phyloP scores from a whole-genome alignment of 148 eudicot genomes.

The Drosera capensis region DNA sequence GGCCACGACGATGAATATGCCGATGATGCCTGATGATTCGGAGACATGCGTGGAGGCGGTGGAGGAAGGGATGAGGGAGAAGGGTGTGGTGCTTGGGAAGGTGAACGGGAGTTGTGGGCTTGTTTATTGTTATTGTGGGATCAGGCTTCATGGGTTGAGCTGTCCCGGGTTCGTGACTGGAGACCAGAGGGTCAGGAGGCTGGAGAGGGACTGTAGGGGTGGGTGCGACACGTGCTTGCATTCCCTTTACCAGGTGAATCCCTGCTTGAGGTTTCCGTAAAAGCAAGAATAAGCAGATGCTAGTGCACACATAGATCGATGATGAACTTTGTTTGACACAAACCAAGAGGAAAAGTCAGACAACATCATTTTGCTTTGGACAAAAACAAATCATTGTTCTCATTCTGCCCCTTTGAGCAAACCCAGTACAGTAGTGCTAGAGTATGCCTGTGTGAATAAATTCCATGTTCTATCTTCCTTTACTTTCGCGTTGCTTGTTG shows the following conservation, averaged over 20 bases:
- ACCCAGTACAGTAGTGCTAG: too few species aligned
- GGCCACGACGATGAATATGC: slow-evolving; percentile 38
- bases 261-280: too few species aligned
- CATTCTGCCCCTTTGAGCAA: too few species aligned
- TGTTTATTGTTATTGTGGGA: slow-evolving; percentile 69
- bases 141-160: slow-evolving; percentile 43
- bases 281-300: too few species aligned
- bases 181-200: slow-evolving; percentile 19
- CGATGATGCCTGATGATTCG: slow-evolving; percentile 68
- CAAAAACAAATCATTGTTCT: too few species aligned
- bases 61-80: slow-evolving; percentile 27
- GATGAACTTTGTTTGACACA: too few species aligned
- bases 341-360: too few species aligned
- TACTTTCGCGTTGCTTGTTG: too few species aligned
- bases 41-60: slow-evolving; percentile 51
- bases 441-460: too few species aligned
- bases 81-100: slow-evolving; percentile 31
- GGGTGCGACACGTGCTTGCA: slow-evolving; percentile 65
- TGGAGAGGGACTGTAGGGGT: slow-evolving; percentile 53
- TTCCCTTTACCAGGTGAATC: slow-evolving; percentile 43
- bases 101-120: slow-evolving; percentile 55
- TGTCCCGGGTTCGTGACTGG: slow-evolving; percentile 50
- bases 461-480: too few species aligned
- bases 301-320: too few species aligned
- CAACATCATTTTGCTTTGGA: too few species aligned